A percentile compares a stretch with the other conserved stretches of the same genome.
phyloP scores from a whole-genome alignment of 2,329 filamentous ascomycete species.

The Didymella pinodella region DNA sequence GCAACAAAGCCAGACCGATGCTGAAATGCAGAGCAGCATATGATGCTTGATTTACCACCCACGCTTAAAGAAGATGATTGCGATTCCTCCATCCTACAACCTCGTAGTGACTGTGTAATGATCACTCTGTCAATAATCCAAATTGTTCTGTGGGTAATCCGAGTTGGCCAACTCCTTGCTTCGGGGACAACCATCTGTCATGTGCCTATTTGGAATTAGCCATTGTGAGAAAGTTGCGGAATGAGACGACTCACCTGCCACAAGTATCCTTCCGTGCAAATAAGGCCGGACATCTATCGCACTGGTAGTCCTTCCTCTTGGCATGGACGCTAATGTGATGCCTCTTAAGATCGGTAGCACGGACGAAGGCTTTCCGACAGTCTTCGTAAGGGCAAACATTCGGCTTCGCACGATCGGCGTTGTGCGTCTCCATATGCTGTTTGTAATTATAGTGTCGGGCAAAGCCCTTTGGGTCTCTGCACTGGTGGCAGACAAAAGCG shows the following conservation, averaged over 20 bases:
- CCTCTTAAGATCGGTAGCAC: constrained; percentile 77
- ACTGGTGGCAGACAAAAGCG: constrained; percentile 73
- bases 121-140: constrained; percentile 14
- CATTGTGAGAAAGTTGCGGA: neutral
- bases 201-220: constrained; percentile 64
- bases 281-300: constrained; percentile 72
- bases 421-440: constrained; percentile 84
- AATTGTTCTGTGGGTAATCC: neutral
- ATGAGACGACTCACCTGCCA: constrained; percentile 66
- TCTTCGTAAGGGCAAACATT: constrained; percentile 70
- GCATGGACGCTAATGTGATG: constrained; percentile 72
- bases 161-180: constrained; percentile 48
- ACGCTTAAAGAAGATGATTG: constrained; percentile 13
- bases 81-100: constrained; percentile 4
- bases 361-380: constrained; percentile 79
- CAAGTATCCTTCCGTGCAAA: constrained; percentile 86
- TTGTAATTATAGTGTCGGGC: constrained; percentile 87
- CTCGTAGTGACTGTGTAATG: constrained; percentile 2
- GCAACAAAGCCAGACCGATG: neutral
- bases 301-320: constrained; percentile 74
- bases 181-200: constrained; percentile 78
- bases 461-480: constrained; percentile 72
- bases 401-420: constrained; percentile 74
- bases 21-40: constrained; percentile 10
- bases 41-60: constrained; percentile 15